phyloP scores from a whole-genome alignment of 169 alveolate species.

The Plasmodium cynomolgi region DNA sequence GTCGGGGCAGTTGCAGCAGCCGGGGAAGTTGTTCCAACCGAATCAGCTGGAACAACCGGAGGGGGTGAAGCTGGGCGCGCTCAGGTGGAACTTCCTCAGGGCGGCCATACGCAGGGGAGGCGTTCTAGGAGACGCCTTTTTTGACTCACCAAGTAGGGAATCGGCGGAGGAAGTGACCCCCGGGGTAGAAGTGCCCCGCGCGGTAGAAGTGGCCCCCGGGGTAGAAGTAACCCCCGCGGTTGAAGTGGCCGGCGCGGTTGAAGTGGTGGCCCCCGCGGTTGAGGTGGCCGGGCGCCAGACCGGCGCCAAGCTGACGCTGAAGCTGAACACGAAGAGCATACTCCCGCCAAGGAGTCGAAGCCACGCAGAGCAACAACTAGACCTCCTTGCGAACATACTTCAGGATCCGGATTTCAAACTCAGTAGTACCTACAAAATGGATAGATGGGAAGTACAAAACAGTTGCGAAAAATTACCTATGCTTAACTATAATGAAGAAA shows the following conservation, averaged over 20 bases:
- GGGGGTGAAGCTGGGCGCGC: neutral
- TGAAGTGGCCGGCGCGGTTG: neutral
- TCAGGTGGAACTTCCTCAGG: neutral
- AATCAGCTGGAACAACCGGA: neutral
- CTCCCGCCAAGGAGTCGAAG: neutral
- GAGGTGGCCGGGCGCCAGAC: neutral
- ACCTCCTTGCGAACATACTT: neutral
- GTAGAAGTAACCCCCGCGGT: neutral
- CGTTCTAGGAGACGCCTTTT: neutral
- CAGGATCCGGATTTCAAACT: neutral
- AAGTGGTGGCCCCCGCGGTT: neutral
- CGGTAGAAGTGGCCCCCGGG: neutral
- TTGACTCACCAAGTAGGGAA: neutral
- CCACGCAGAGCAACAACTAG: neutral
- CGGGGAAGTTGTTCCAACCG: too few relatives aligned
- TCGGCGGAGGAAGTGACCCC: neutral
- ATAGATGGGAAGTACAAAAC: constrained; percentile 36
- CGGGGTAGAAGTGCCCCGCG: neutral
- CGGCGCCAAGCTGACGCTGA: neutral
- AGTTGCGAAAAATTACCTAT: neutral
- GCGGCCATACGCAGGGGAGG: neutral
- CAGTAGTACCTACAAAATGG: neutral
- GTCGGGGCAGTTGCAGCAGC: too few relatives aligned
- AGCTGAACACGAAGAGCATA: neutral
- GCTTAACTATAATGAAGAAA: neutral